Evolutionary conservation across 805 yeast species (phyloP).

Genomic region (Lachancea waltii): DNA sequence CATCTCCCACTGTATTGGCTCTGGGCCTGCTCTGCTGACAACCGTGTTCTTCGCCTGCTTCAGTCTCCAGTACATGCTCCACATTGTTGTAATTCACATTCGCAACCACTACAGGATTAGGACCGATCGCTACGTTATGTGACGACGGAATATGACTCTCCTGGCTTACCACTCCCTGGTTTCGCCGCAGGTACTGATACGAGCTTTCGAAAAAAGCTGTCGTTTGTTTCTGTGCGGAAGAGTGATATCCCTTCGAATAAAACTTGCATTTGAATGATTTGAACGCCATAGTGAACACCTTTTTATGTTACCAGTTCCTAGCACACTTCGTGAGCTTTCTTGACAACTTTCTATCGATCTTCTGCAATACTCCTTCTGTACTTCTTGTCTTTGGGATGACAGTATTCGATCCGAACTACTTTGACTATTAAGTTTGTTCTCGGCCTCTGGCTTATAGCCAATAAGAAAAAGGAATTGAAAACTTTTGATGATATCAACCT

Average conservation of each 20-base stretch:
- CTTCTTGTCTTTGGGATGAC: too few relatives aligned
- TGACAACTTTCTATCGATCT: too few relatives aligned
- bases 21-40: background rate
- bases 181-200: slow-evolving; percentile 35
- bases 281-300: slow-evolving; percentile 33
- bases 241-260: slow-evolving; percentile 33
- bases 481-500: background rate
- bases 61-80: slow-evolving; percentile 21
- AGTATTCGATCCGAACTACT: too few relatives aligned
- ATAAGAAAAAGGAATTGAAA: background rate
- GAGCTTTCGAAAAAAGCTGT: slow-evolving; percentile 37
- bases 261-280: slow-evolving; percentile 37
- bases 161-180: slow-evolving; percentile 29
- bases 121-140: slow-evolving; percentile 21
- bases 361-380: too few relatives aligned
- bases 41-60: slow-evolving; percentile 7
- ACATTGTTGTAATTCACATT: slow-evolving; percentile 28
- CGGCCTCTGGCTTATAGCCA: background rate
- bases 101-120: slow-evolving; percentile 35
- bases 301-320: background rate
- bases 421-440: too few relatives aligned
- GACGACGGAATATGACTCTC: slow-evolving; percentile 19
- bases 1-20: background rate
- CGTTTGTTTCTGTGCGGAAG: slow-evolving; percentile 28
- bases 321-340: too few relatives aligned